phyloP scores from a whole-genome alignment of 495 filamentous ascomycete species.

The Cudoniella acicularis region DNA sequence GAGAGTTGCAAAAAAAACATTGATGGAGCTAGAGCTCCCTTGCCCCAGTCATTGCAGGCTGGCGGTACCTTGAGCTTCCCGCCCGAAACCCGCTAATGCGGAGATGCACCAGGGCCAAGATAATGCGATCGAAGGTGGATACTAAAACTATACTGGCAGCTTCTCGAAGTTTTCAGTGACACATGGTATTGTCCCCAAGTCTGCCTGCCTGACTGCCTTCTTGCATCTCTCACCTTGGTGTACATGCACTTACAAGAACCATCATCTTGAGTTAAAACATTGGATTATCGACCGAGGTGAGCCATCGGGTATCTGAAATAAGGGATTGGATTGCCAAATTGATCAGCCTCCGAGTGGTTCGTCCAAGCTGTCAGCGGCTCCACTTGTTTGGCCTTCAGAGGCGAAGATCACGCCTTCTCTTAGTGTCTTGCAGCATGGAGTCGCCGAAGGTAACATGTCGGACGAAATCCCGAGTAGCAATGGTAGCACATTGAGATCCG shows the following conservation, averaged over 20 bases:
- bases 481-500: neutral
- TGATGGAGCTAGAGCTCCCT: neutral
- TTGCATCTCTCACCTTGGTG: neutral
- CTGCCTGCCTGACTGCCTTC: neutral
- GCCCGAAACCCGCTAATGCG: neutral
- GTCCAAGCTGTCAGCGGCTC: neutral
- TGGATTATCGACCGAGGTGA: neutral
- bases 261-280: neutral
- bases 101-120: neutral
- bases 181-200: neutral
- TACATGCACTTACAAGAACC: neutral
- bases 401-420: neutral
- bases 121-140: neutral
- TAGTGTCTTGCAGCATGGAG: neutral
- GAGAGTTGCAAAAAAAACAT: neutral
- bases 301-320: neutral
- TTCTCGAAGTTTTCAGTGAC: neutral
- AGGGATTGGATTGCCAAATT: neutral
- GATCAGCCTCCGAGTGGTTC: neutral
- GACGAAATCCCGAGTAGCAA: neutral
- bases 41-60: neutral
- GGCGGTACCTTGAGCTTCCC: neutral
- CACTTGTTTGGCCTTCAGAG: neutral
- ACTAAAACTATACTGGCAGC: neutral
- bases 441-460: neutral